phyloP scores from a whole-genome alignment of 371 early-diverging fungal genomes.

The Zychaea mexicana region DNA sequence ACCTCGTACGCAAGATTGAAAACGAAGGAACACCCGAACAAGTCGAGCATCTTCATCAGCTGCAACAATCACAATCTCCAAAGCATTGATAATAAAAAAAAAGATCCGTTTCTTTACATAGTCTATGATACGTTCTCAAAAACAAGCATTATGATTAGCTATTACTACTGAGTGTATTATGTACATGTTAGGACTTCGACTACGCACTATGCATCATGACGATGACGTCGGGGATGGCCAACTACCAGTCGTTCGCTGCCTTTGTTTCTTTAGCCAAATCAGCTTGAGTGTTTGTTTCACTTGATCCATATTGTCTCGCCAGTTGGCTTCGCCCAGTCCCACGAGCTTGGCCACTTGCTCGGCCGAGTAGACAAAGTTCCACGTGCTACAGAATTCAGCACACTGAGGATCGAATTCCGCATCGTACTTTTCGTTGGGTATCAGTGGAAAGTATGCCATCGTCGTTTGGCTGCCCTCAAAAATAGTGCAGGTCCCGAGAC shows the following conservation, averaged over 20 bases:
- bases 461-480: slow-evolving; percentile 45
- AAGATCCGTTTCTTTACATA: not conserved
- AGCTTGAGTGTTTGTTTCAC: slow-evolving; percentile 37
- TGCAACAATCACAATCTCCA: slow-evolving; percentile 24
- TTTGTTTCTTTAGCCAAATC: slow-evolving; percentile 48
- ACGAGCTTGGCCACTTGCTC: slow-evolving; percentile 61
- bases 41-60: slow-evolving; percentile 38
- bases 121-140: too few relatives aligned
- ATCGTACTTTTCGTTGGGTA: slow-evolving; percentile 54
- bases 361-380: slow-evolving; percentile 63
- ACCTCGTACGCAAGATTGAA: slow-evolving; percentile 42
- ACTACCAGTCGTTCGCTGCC: not conserved
- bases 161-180: too few relatives aligned
- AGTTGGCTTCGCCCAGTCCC: slow-evolving; percentile 54
- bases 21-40: slow-evolving; percentile 46
- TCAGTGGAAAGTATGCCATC: slow-evolving; percentile 63
- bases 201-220: too few relatives aligned
- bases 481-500: slow-evolving; percentile 35
- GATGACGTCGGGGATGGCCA: too few relatives aligned
- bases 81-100: too few relatives aligned
- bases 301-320: slow-evolving; percentile 47
- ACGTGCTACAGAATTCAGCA: slow-evolving; percentile 66
- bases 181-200: too few relatives aligned
- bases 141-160: not conserved
- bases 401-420: slow-evolving; percentile 65